Percentiles rank a stretch among this genome's conserved stretches.
Evolutionary conservation across 352 stramenopile species (phyloP).

Genomic region (Phytophthora nicotianae): DNA sequence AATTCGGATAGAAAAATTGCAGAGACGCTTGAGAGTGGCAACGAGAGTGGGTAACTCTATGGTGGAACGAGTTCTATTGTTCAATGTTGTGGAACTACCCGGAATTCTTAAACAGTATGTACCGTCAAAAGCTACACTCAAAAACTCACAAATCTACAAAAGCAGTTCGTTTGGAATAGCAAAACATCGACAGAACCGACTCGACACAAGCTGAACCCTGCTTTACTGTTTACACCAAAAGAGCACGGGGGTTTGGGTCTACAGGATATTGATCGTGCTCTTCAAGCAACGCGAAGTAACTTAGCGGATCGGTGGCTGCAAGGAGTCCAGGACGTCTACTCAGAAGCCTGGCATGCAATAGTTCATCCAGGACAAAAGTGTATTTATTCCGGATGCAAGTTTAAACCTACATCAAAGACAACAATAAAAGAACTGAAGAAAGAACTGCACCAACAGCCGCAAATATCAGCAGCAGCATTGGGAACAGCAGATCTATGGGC

Average conservation of each 20-base stretch:
- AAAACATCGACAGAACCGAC: background rate
- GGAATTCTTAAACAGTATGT: background rate
- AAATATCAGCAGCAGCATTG: no score
- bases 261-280: background rate
- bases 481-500: no score
- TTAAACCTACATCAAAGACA: no score
- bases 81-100: background rate
- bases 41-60: slow-evolving; percentile 2
- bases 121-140: background rate
- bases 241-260: background rate
- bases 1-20: background rate
- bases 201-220: background rate
- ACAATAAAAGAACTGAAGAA: no score
- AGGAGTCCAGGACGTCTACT: background rate
- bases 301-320: background rate
- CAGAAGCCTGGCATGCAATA: background rate
- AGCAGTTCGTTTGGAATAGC: background rate
- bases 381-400: no score
- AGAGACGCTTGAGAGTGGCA: background rate
- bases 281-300: background rate
- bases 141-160: background rate
- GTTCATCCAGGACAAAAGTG: no score
- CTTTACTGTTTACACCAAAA: background rate
- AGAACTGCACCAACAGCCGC: no score
- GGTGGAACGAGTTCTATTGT: background rate